These are phyloP conservation scores for Leersia perrieri DNA, from an alignment of 176 grass and related monocot genomes.

Conservation along the genomic window DNA sequence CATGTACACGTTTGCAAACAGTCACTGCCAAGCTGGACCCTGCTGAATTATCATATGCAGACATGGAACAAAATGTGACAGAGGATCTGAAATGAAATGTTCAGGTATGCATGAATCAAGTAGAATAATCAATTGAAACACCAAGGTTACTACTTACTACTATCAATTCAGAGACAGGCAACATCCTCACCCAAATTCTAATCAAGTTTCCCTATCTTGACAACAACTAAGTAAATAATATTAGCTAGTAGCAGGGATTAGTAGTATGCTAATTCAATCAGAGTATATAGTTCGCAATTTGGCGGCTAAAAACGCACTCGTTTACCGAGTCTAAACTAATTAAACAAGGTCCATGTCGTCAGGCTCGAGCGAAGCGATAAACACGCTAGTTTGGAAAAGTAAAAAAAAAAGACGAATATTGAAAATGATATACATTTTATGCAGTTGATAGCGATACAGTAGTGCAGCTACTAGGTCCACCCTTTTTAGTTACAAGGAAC, in stretches of 20 bases:
- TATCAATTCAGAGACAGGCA: neutral
- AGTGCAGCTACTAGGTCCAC: neutral
- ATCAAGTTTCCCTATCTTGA: neutral
- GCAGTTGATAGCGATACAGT: neutral
- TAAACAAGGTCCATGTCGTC: neutral
- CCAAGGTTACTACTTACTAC: neutral
- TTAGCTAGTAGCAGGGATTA: neutral
- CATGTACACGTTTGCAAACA: constrained; percentile 14
- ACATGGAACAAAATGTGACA: neutral
- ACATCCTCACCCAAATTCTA: neutral
- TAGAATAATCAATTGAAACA: neutral
- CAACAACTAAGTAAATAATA: neutral
- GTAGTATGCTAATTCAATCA: neutral
- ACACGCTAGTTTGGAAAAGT: neutral
- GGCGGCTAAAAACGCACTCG: constrained; percentile 2
- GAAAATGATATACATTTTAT: neutral
- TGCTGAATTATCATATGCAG: neutral
- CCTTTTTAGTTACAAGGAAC: neutral
- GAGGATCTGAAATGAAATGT: neutral
- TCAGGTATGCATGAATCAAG: neutral
- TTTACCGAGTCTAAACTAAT: neutral
- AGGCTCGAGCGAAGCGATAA: neutral
- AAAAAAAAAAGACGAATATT: neutral
- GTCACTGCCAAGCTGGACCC: neutral
- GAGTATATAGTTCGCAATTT: neutral